Base-by-base conservation (phyloP, 108 stramenopile species). In the Aurantiochytrium sp. region DNA sequence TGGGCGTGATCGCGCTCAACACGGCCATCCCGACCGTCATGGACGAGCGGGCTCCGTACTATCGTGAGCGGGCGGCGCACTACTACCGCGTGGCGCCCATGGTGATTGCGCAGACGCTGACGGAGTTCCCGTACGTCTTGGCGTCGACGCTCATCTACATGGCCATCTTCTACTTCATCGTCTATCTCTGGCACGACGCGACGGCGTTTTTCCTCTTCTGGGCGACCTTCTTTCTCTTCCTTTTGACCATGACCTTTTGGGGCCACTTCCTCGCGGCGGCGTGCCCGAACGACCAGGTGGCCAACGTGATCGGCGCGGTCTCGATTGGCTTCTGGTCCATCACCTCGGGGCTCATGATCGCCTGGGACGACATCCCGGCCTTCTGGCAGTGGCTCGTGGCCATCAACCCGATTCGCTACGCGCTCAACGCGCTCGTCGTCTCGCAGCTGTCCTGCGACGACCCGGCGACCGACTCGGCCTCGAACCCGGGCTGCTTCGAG, bases 31-130 rank as follows among this genome's bases (percentile, higher is more conserved):
- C 93, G 5, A 91, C 90, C 22, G 90, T 92, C 87, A 54, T 86
- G 42, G 86, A 55, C 41, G 85, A 90, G 30, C 89, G 93, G 37
- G 92, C 92, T 68, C 90, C 92, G 59, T 94, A 90, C 69, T 94
- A 94, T 53, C 88, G 91, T 19, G 92, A 94, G 53, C 87, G 90
- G 31, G 90, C 92, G 19, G 88, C 91, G 32, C 89, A 91, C 41
- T 92, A 92, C 91, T 88, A 88, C 30, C 6, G 73, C n/a, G 73
- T 81, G 50, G 6, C 30, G 30, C 73, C 73, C 6, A 48, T 48
- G 42, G 73, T 81, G n/a, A 81, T 81, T 81, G 39, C 73, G 6
- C 73, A 81, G n/a, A 81, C 73, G 24, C 6, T 48, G 27, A 19
- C 73, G n/a, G 73, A 81, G 73, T 48, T 81, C 45, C 73, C 73